A percentile compares a stretch with the other conserved stretches of the same genome.
Evolutionary conservation across 2,329 filamentous ascomycete species (phyloP).

Genomic region (Grosmannia huntii): DNA sequence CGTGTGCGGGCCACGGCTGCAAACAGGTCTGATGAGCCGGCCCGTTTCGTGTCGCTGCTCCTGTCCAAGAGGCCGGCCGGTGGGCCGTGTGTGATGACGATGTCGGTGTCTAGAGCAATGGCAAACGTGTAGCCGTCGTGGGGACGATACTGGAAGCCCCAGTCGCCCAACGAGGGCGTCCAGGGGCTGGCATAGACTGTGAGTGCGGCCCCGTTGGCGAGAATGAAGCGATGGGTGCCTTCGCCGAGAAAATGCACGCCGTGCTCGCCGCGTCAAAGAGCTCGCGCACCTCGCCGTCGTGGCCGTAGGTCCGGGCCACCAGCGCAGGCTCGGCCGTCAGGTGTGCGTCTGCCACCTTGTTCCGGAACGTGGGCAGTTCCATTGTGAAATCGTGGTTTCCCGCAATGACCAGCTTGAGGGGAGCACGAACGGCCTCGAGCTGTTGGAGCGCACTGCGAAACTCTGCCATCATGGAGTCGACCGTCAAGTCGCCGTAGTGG

Average conservation of each 20-base stretch:
- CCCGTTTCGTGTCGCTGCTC: constrained; percentile 18
- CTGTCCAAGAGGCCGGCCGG: constrained; percentile 37
- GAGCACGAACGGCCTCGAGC: constrained; percentile 29
- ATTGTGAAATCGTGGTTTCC: constrained; percentile 41
- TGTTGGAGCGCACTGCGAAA: constrained; percentile 27
- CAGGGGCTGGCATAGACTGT: constrained; percentile 40
- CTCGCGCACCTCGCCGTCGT: constrained; percentile 21
- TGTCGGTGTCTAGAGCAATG: constrained; percentile 25
- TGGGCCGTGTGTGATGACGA: constrained; percentile 43
- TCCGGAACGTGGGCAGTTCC: constrained; percentile 19
- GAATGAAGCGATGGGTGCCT: constrained; percentile 31
- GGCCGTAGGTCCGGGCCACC: constrained; percentile 23
- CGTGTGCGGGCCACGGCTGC: constrained; percentile 27
- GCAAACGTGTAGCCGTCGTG: constrained; percentile 24
- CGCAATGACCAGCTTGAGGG: constrained; percentile 40
- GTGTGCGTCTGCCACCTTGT: constrained; percentile 8
- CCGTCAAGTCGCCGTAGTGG: constrained; percentile 40
- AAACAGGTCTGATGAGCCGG: constrained; percentile 32
- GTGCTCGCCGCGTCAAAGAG: constrained; percentile 24
- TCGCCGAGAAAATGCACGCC: constrained; percentile 37
- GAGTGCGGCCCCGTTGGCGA: constrained; percentile 36
- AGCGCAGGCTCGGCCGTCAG: constrained; percentile 10
- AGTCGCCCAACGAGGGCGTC: constrained; percentile 31
- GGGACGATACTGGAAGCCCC: constrained; percentile 36
- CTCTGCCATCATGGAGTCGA: constrained; percentile 26